A percentile compares a stretch with the other conserved stretches of the same genome.
phyloP scores from a whole-genome alignment of 2,329 filamentous ascomycete species.

The Verticillium nonalfalfae region DNA sequence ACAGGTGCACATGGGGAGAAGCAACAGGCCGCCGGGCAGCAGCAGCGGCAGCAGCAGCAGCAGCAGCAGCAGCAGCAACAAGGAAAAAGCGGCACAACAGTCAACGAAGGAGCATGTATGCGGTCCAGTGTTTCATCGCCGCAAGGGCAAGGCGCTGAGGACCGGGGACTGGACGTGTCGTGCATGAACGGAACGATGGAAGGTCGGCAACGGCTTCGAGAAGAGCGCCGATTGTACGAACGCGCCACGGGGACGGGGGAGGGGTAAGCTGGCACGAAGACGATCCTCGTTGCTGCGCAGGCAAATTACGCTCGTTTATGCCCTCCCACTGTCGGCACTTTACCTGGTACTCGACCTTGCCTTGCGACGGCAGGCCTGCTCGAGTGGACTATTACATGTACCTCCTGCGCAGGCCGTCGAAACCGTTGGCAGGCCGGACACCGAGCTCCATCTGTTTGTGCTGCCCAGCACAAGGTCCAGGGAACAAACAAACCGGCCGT shows the following conservation, averaged over 20 bases:
- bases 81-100: too few relatives aligned
- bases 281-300: background rate
- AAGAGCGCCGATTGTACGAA: background rate
- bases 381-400: background rate
- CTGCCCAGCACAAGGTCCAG: background rate
- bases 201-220: background rate
- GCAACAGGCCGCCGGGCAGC: too few relatives aligned
- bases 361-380: background rate
- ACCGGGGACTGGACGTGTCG: background rate
- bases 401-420: background rate
- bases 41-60: background rate
- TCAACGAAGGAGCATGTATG: too few relatives aligned
- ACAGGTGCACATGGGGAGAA: background rate
- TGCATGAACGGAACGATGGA: background rate
- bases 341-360: background rate
- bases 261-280: background rate
- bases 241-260: background rate
- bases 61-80: background rate
- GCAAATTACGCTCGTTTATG: background rate
- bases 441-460: too few relatives aligned
- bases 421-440: background rate
- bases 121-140: background rate
- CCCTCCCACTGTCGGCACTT: background rate
- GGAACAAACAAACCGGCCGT: background rate
- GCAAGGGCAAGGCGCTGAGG: background rate